Conservation (phyloP, 352 stramenopile species). For the Thalassiosira pacifica region DNA sequence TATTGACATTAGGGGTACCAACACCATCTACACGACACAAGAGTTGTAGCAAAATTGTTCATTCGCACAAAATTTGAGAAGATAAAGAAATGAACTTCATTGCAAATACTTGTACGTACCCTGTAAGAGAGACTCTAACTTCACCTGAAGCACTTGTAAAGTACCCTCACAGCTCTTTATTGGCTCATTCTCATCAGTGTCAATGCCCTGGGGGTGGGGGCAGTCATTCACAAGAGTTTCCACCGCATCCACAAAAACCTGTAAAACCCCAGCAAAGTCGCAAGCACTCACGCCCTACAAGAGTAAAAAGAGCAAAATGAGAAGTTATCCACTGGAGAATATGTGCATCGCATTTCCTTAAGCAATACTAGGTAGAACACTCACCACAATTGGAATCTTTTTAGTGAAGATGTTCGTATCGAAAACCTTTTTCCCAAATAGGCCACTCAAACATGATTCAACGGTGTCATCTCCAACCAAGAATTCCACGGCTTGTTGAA, state of each 20-base stretch:
- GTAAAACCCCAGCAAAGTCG: constrained; percentile 26
- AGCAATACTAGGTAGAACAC: not conserved
- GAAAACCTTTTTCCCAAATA: too few relatives aligned
- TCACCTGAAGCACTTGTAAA: constrained; percentile 39
- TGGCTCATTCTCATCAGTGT: too few relatives aligned
- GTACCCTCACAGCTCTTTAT: not conserved
- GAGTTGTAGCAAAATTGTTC: too few relatives aligned
- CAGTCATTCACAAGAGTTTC: constrained; percentile 27
- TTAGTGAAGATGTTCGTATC: too few relatives aligned
- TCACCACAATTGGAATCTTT: too few relatives aligned
- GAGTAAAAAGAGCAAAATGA: constrained; percentile 35
- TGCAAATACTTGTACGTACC: too few relatives aligned
- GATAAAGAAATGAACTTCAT: too few relatives aligned
- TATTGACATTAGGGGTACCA: constrained; percentile 37
- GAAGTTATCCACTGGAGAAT: too few relatives aligned
- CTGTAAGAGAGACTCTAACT: constrained; percentile 42
- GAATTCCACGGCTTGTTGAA: constrained; percentile 33
- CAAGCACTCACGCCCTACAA: constrained; percentile 9
- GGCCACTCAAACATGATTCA: constrained; percentile 51
- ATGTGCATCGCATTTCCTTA: too few relatives aligned
- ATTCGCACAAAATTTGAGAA: too few relatives aligned
- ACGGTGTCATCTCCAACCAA: constrained; percentile 53
- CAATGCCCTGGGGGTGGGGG: constrained; percentile 16
- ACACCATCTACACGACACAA: too few relatives aligned
- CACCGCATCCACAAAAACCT: constrained; percentile 38